These are phyloP conservation scores for Fomitopsis schrenkii DNA, from an alignment of 1,284 basidiomycete species.

Conservation along the genomic window DNA sequence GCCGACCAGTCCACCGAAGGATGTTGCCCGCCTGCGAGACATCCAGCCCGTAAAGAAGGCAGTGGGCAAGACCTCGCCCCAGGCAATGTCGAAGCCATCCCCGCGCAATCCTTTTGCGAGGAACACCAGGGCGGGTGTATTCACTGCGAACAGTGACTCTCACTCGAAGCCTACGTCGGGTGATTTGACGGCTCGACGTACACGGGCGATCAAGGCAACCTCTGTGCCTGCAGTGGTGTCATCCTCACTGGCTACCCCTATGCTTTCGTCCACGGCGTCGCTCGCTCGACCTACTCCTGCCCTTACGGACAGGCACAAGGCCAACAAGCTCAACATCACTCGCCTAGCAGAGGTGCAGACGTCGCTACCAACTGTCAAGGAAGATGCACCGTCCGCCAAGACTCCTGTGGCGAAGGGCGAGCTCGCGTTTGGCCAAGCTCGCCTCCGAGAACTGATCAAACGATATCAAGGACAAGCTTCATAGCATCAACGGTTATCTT, in stretches of 20 bases:
- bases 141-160: neutral
- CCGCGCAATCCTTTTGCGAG: neutral
- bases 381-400: conserved; percentile 7
- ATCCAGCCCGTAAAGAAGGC: neutral
- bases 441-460: conserved; percentile 72
- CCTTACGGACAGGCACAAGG: conserved; percentile 16
- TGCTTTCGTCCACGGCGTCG: conserved; percentile 69
- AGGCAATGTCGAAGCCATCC: neutral
- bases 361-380: conserved; percentile 10
- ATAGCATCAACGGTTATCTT: neutral
- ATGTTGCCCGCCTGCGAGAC: neutral
- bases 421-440: conserved; percentile 69
- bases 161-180: conserved; percentile 11
- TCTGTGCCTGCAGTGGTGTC: conserved; percentile 65
- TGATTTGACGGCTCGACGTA: conserved; percentile 25
- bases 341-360: conserved; percentile 30
- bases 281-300: conserved; percentile 46
- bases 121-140: neutral
- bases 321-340: conserved; percentile 8
- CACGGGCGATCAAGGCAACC: conserved; percentile 43
- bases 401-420: conserved; percentile 32
- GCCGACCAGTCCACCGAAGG: conserved; percentile 2
- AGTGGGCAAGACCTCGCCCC: neutral
- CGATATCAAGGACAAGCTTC: conserved; percentile 55
- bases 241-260: conserved; percentile 65